Conservation (phyloP, 2,329 filamentous ascomycete species). For the Daldinia eschscholtzii region DNA sequence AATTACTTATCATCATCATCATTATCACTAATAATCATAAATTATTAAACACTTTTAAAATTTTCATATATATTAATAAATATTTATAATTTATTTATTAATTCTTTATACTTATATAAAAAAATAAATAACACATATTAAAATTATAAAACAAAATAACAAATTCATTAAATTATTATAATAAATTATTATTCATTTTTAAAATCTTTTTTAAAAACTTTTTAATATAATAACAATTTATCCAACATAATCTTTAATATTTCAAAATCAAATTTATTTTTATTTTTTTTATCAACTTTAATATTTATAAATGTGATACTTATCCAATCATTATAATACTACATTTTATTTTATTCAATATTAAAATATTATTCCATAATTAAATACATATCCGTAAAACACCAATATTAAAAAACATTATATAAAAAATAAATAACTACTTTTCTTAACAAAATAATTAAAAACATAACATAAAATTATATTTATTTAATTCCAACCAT, state of each 20-base stretch:
- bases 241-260: no score
- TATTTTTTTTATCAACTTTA: no score
- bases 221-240: no score
- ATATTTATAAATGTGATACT: not conserved
- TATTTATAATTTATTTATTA: not conserved
- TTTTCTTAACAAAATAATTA: no score
- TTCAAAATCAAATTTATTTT: no score
- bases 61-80: not conserved
- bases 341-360: conserved; percentile 2
- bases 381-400: conserved; percentile 3
- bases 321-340: not conserved
- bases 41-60: no score
- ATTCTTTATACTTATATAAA: not conserved
- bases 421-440: no score
- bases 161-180: not conserved
- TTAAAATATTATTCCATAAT: conserved; percentile 6
- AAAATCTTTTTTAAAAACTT: no score
- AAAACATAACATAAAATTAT: no score
- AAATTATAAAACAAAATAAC: not conserved
- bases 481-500: no score
- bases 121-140: not conserved
- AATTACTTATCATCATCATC: no score
- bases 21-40: not conserved
- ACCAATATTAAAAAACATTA: not conserved
- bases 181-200: no score